These are phyloP conservation scores for Gnetum montanum DNA, from an alignment of 75 land plant genomes.

Conservation along the genomic window DNA sequence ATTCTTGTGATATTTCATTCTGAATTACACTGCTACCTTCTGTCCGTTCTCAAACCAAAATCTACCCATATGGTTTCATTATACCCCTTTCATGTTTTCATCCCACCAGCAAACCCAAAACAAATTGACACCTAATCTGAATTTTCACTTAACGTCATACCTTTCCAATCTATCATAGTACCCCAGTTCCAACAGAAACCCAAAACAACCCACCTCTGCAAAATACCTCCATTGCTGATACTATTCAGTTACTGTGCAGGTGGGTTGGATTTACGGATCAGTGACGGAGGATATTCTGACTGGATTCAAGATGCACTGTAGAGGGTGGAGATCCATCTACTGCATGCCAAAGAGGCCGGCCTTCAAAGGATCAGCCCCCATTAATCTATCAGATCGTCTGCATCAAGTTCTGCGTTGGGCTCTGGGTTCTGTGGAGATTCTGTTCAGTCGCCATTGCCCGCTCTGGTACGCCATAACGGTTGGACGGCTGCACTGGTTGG, in stretches of 20 bases:
- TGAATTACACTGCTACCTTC: no score
- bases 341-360: conserved; percentile 70
- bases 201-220: neutral
- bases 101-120: neutral
- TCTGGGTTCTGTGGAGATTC: conserved; percentile 65
- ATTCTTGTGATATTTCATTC: neutral
- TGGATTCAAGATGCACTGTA: conserved; percentile 68
- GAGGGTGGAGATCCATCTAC: conserved; percentile 68
- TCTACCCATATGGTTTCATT: neutral
- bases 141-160: neutral
- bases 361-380: conserved; percentile 72
- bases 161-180: neutral
- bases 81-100: neutral
- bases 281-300: conserved; percentile 68
- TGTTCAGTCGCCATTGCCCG: conserved; percentile 70
- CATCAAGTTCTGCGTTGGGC: conserved; percentile 76
- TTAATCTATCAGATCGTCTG: conserved; percentile 59
- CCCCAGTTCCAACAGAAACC: neutral
- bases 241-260: no score
- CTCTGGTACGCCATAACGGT: conserved; percentile 75
- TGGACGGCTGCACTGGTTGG: conserved; percentile 68
- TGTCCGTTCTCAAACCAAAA: neutral
- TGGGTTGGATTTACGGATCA: conserved; percentile 76
- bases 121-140: neutral
- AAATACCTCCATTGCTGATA: neutral